phyloP scores from a whole-genome alignment of 1,284 basidiomycete genomes.

The Austroboletus novae-zelandiae region DNA sequence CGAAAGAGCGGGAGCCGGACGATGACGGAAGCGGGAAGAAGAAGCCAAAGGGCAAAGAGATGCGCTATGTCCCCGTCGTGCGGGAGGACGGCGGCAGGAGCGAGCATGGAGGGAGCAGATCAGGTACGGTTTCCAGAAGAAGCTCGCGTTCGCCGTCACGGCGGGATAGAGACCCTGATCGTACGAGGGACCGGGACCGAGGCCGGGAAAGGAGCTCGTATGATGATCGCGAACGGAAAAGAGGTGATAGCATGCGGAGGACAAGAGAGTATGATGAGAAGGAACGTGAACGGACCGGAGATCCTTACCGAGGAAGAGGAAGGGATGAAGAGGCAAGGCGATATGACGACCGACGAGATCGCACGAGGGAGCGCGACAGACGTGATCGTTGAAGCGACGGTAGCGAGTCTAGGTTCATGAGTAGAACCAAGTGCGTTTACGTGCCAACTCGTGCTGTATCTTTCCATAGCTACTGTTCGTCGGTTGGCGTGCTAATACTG shows the following conservation, averaged over 20 bases:
- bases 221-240: slow-evolving; percentile 3
- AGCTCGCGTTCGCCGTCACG: slow-evolving; percentile 29
- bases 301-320: slow-evolving; percentile 29
- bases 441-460: background rate
- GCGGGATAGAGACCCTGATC: slow-evolving; percentile 13
- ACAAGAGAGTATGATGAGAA: slow-evolving; percentile 15
- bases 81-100: slow-evolving; percentile 49
- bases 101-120: slow-evolving; percentile 23
- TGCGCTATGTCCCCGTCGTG: slow-evolving; percentile 74
- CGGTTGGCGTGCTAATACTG: too few relatives aligned
- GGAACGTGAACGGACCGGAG: slow-evolving; percentile 17
- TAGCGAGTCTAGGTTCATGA: background rate
- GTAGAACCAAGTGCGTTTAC: too few relatives aligned
- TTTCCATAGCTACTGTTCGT: background rate
- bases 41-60: slow-evolving; percentile 48
- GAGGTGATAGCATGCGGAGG: slow-evolving; percentile 5
- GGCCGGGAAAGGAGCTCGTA: slow-evolving; percentile 10
- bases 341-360: slow-evolving; percentile 16
- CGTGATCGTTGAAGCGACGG: slow-evolving; percentile 18
- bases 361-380: slow-evolving; percentile 23
- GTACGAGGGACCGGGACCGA: background rate
- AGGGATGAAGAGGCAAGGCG: slow-evolving; percentile 12
- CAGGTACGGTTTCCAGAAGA: slow-evolving; percentile 26
- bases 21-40: slow-evolving; percentile 59
- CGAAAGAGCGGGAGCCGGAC: slow-evolving; percentile 73